These are phyloP conservation scores for Leucaena leucocephala DNA, from an alignment of 306 rosid genomes.

Conservation along the genomic window DNA sequence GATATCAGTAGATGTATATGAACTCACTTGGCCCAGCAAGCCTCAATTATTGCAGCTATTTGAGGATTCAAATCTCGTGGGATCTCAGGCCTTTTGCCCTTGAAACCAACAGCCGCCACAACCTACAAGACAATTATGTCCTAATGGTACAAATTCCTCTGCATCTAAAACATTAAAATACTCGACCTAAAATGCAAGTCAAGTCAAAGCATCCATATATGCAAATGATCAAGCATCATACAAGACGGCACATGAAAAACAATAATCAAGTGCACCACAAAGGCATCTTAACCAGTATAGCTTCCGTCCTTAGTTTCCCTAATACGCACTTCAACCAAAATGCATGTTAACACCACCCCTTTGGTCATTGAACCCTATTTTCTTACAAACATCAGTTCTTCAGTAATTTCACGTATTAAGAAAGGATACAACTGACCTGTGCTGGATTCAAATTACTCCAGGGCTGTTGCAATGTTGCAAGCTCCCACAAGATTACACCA, in stretches of 20 bases:
- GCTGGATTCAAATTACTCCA: slow-evolving; percentile 83
- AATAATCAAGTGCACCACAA: slow-evolving; percentile 1
- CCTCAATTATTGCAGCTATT: slow-evolving; percentile 72
- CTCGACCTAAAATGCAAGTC: slow-evolving; percentile 2
- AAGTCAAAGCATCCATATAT: slow-evolving; percentile 11
- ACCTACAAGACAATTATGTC: slow-evolving; percentile 53
- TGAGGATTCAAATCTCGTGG: slow-evolving; percentile 72
- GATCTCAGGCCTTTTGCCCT: slow-evolving; percentile 75
- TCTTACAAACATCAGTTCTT: slow-evolving; percentile 11
- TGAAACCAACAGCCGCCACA: slow-evolving; percentile 87
- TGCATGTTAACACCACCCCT: slow-evolving; percentile 6
- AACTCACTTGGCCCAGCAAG: slow-evolving; percentile 92
- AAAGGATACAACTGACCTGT: slow-evolving; percentile 53
- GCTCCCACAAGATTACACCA: slow-evolving; percentile 90
- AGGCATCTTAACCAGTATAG: slow-evolving; percentile 3
- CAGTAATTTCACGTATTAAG: neutral
- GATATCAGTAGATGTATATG: neutral
- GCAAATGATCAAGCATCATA: neutral
- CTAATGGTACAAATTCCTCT: slow-evolving; percentile 17
- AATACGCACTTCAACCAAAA: slow-evolving; percentile 14
- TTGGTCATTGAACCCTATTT: neutral
- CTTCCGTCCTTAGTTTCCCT: neutral
- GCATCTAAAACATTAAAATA: slow-evolving; percentile 11
- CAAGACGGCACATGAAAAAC: slow-evolving; percentile 2
- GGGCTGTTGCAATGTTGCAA: slow-evolving; percentile 77